Evolutionary conservation across 2,329 filamentous ascomycete species (phyloP), one percentile per base, ranked within the genome.

Genomic region (Aspergillus ochraceoroseus): DNA sequence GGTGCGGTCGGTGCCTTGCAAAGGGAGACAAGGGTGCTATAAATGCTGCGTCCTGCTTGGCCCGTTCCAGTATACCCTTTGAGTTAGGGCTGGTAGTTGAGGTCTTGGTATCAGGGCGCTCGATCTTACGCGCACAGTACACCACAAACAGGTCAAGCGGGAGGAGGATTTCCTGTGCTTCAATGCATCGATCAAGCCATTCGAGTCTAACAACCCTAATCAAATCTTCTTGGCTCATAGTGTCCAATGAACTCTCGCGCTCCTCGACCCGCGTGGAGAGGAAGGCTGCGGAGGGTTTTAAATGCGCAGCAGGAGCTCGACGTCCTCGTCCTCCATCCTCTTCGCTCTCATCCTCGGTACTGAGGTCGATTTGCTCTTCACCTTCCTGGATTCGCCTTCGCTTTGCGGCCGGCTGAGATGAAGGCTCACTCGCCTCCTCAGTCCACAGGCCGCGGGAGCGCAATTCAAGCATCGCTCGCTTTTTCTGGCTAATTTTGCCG

Each of bases 381-480:
- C 28, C 15, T 3, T 18, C 31, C 14, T 45, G 39, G 12, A 57
- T 23, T 7, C 57, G 57, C 6, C 51, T 53, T 27, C 57, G 53
- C 41, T 68, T 67, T 3, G 23, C 25, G 5, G 58, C 51, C 2
- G 52, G 53, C 17, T 51, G 27, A 6, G 14, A 17, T 7, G 57
- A 49, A 2, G 50, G 52, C 17, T 52, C 30, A 7, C 15, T 13
- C 18, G 55, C 38, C 34, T 71, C 63, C 36, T 72, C 61, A 28
- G 67, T 69, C 59, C 63, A 67, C 2, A 95, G 52, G 9, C 79
- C 81, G 31, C 78, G 74, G 5, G 77, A 74, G 38, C 86, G 75
- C 46, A 96, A 68, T 64, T 96, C 90, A 53, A 94, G 81, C 32
- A 77, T 72, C 1, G 87, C 87, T 12, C 90, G 76, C 53, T 79